Conservation (phyloP, 345 rosid genomes). For the Eucalyptus microcorys region DNA sequence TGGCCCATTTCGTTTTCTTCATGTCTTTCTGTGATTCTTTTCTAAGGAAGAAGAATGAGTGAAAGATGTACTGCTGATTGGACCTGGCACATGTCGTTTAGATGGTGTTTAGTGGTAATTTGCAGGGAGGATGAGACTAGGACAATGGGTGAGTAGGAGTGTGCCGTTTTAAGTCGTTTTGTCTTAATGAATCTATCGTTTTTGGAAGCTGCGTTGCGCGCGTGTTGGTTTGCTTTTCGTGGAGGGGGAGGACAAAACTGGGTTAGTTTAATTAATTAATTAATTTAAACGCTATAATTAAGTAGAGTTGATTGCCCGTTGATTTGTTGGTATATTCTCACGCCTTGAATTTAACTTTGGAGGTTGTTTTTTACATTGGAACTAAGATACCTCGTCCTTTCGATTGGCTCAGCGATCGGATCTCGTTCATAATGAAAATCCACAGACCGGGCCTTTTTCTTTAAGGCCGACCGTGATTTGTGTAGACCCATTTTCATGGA, state of each 20-base stretch:
- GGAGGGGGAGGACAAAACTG: not conserved
- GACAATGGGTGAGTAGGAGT: not conserved
- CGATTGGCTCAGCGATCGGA: not conserved
- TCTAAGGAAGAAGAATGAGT: not conserved
- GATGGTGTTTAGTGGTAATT: not conserved
- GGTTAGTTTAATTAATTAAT: not conserved
- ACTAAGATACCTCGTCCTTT: not conserved
- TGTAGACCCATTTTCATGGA: not conserved
- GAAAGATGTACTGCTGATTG: not conserved
- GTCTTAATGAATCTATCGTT: not conserved
- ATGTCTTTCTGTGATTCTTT: not conserved
- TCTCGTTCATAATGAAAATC: not conserved
- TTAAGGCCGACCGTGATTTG: not conserved
- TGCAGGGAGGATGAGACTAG: not conserved
- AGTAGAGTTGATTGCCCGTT: not conserved
- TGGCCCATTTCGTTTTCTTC: not conserved
- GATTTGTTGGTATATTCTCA: not conserved
- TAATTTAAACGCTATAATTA: not conserved
- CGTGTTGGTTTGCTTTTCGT: not conserved
- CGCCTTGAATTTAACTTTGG: not conserved
- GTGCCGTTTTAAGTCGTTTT: not conserved
- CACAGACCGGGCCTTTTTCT: not conserved
- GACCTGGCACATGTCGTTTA: not conserved
- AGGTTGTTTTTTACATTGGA: not conserved
- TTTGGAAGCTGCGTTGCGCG: not conserved